A percentile compares a stretch with the other conserved stretches of the same genome.
Evolutionary conservation across 139 green algal species (phyloP).

Genomic region (Chlamydomonas sphaeroides): DNA sequence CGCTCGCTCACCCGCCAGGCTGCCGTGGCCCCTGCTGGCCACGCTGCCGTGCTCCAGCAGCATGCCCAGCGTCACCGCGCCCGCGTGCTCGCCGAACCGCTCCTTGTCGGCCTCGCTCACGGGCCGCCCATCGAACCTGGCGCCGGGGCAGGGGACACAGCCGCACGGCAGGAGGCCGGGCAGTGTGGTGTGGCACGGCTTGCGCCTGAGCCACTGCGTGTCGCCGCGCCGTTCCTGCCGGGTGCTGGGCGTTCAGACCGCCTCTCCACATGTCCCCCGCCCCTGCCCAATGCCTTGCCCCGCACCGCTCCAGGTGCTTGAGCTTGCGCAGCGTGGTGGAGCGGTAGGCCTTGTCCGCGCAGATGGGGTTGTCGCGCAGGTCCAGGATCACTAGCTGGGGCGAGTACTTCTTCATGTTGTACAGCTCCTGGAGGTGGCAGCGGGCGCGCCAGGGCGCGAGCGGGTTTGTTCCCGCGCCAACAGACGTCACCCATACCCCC

Average conservation of each 20-base stretch:
- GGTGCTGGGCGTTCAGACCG: too few relatives aligned
- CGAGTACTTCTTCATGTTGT: conserved; percentile 70
- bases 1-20: conserved; percentile 5
- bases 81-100: conserved; percentile 49
- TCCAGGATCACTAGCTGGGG: conserved; percentile 66
- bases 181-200: too few relatives aligned
- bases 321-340: conserved; percentile 57
- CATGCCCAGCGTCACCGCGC: conserved; percentile 49
- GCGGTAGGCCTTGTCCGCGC: conserved; percentile 66
- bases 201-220: too few relatives aligned
- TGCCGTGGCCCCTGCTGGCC: conserved; percentile 8
- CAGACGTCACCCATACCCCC: too few relatives aligned
- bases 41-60: conserved; percentile 41
- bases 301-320: conserved; percentile 32
- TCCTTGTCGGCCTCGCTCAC: conserved; percentile 46
- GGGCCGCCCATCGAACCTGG: conserved; percentile 49
- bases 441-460: not conserved
- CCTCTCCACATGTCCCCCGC: too few relatives aligned
- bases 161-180: too few relatives aligned
- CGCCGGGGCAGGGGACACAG: too few relatives aligned
- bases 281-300: too few relatives aligned
- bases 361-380: conserved; percentile 65
- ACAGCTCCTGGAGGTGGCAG: conserved; percentile 60
- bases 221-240: too few relatives aligned
- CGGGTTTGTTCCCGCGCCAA: not conserved